phyloP scores from a whole-genome alignment of 2,329 filamentous ascomycete genomes.

The Hymenoscyphus linearis region DNA sequence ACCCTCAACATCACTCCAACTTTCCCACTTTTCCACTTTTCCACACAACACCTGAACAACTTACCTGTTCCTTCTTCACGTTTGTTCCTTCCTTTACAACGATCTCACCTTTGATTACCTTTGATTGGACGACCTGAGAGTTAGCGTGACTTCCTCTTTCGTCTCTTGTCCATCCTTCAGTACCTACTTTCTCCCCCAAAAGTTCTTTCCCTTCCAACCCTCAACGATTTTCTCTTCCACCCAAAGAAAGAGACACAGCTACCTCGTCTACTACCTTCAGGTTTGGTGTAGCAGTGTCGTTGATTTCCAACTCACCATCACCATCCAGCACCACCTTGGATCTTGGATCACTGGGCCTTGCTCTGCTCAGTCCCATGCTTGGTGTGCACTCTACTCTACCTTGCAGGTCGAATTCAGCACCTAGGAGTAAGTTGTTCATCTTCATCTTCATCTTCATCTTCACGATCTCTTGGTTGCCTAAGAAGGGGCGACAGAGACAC shows the following conservation, averaged over 20 bases:
- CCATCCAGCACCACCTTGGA: background rate
- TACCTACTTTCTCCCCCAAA: background rate
- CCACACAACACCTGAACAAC: too few species aligned
- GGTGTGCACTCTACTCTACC: background rate
- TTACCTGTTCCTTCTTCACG: background rate
- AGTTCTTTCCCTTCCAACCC: background rate
- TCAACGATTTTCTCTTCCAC: background rate
- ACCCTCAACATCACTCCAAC: background rate
- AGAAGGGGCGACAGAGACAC: slow-evolving; percentile 1
- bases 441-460: background rate
- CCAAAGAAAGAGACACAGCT: too few species aligned
- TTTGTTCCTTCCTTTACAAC: background rate
- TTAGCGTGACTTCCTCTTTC: background rate
- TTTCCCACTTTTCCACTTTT: too few species aligned
- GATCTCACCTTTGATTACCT: background rate
- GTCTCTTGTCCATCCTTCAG: background rate
- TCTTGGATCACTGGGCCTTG: background rate
- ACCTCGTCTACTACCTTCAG: background rate
- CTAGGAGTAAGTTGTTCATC: background rate
- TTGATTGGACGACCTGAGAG: too few species aligned
- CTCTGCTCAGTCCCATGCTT: background rate
- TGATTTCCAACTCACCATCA: background rate
- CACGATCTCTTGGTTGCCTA: background rate
- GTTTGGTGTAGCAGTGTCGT: background rate
- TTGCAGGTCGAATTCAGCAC: background rate